phyloP scores from a whole-genome alignment of 768 basidiomycete species.

The Boletus rufocinnamomeus region DNA sequence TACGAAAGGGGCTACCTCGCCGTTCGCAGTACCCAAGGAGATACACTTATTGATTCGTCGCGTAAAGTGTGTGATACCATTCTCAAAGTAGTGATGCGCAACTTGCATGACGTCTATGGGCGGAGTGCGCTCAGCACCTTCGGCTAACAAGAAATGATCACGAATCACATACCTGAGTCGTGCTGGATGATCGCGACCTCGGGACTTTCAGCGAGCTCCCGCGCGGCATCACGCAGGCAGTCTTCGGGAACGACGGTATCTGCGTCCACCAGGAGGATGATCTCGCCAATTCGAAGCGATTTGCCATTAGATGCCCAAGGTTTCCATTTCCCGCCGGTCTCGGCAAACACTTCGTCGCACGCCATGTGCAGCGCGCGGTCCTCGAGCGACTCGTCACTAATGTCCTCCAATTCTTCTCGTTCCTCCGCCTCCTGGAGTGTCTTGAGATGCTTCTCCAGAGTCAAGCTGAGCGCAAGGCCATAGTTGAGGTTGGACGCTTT shows the following conservation, averaged over 20 bases:
- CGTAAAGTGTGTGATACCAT: slow-evolving; percentile 88
- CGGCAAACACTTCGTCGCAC: slow-evolving; percentile 68
- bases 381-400: slow-evolving; percentile 54
- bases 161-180: slow-evolving; percentile 63
- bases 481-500: slow-evolving; percentile 94
- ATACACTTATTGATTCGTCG: slow-evolving; percentile 84
- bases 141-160: slow-evolving; percentile 23
- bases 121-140: not conserved
- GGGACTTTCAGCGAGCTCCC: slow-evolving; percentile 65
- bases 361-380: slow-evolving; percentile 74
- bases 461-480: slow-evolving; percentile 48
- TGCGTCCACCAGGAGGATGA: slow-evolving; percentile 83
- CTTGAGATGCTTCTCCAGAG: slow-evolving; percentile 38
- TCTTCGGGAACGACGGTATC: slow-evolving; percentile 91
- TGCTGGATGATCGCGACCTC: slow-evolving; percentile 88
- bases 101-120: slow-evolving; percentile 83
- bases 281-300: slow-evolving; percentile 72
- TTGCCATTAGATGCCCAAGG: slow-evolving; percentile 80
- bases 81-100: slow-evolving; percentile 88
- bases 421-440: slow-evolving; percentile 46
- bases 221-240: slow-evolving; percentile 87
- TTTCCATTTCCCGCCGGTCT: slow-evolving; percentile 57
- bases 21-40: slow-evolving; percentile 76
- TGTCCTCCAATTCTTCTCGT: slow-evolving; percentile 37
- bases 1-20: slow-evolving; percentile 77